Conservation (phyloP, 2,329 filamentous ascomycete genomes). For the Trichoderma semiorbis region DNA sequence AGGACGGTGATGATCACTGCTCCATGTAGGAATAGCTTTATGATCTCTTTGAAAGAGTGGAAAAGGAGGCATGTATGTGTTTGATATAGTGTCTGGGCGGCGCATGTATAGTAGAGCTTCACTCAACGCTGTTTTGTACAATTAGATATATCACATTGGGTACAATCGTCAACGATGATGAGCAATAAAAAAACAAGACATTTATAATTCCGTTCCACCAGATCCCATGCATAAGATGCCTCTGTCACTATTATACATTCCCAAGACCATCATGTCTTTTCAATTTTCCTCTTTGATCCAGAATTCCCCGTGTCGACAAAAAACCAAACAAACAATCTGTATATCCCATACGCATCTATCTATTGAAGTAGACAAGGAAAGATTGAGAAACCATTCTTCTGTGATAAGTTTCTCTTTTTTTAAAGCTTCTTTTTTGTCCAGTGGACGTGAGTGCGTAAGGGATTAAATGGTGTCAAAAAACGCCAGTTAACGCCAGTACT, state of each 20-base stretch:
- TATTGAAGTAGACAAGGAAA: neutral
- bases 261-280: neutral
- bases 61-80: neutral
- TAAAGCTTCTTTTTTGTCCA: neutral
- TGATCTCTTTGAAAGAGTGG: neutral
- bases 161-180: conserved; percentile 1
- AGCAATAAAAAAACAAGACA: neutral
- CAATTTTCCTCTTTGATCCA: neutral
- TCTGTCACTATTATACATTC: conserved; percentile 17
- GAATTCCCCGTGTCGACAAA: neutral
- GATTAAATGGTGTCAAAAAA: neutral
- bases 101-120: conserved; percentile 10
- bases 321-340: conserved; percentile 7
- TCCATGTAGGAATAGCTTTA: conserved; percentile 6
- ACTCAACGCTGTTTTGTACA: conserved; percentile 15
- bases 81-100: neutral
- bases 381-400: neutral
- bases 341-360: neutral
- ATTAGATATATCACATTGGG: conserved; percentile 10
- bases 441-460: neutral
- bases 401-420: neutral
- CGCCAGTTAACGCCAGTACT: conserved; percentile 5
- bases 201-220: conserved; percentile 5
- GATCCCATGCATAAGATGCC: neutral
- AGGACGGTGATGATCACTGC: conserved; percentile 7